Conservation (phyloP, 169 alveolate genomes). For the Eimeria nieschulzi region DNA sequence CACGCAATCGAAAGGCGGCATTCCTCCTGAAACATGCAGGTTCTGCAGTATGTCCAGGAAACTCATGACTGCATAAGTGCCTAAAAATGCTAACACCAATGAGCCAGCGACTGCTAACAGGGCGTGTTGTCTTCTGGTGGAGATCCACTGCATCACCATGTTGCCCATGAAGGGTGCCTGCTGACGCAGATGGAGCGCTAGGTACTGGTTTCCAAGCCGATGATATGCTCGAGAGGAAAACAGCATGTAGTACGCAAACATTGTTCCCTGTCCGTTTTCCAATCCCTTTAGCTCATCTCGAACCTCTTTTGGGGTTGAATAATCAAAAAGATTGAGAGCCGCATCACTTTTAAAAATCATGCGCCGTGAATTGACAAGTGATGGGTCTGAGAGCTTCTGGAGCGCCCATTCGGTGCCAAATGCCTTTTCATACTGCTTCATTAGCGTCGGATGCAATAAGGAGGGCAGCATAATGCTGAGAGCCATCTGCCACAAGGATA, state of each 20-base stretch:
- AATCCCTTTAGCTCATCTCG: constrained; percentile 59
- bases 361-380: constrained; percentile 60
- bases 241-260: constrained; percentile 70
- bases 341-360: constrained; percentile 68
- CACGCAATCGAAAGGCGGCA: constrained; percentile 59
- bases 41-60: constrained; percentile 60
- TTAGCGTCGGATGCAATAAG: constrained; percentile 33
- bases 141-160: constrained; percentile 71
- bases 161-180: constrained; percentile 76
- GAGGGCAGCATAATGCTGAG: constrained; percentile 60
- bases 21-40: constrained; percentile 48
- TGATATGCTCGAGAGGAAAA: constrained; percentile 51
- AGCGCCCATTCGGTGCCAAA: constrained; percentile 63
- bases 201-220: constrained; percentile 46
- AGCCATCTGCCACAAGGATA: constrained; percentile 56
- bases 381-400: constrained; percentile 51
- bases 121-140: constrained; percentile 50
- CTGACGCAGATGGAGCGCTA: constrained; percentile 59
- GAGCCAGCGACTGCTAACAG: constrained; percentile 33
- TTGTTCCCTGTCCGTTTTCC: constrained; percentile 62
- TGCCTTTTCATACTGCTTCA: constrained; percentile 48
- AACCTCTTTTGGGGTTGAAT: constrained; percentile 67
- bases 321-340: constrained; percentile 63
- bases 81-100: constrained; percentile 46
- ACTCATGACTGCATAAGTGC: constrained; percentile 62